These are phyloP conservation scores for Sporisorium scitamineum DNA, from an alignment of 1,284 basidiomycete genomes.

Conservation along the genomic window DNA sequence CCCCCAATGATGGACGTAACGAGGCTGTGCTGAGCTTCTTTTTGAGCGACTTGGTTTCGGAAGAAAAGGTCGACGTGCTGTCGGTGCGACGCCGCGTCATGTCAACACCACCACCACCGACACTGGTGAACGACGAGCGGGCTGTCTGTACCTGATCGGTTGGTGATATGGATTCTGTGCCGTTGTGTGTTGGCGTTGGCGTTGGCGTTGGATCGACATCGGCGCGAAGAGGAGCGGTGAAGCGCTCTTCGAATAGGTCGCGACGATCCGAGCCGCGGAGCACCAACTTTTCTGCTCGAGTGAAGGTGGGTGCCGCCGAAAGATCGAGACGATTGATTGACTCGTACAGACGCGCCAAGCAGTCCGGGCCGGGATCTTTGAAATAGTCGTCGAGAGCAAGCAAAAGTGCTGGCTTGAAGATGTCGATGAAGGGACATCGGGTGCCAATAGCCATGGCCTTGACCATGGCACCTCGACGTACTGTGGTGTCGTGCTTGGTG, in stretches of 20 bases:
- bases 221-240: slow-evolving; percentile 22
- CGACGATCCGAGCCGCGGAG: slow-evolving; percentile 85
- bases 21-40: slow-evolving; percentile 47
- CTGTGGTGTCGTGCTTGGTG: slow-evolving; percentile 90
- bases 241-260: slow-evolving; percentile 87
- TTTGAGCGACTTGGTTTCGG: slow-evolving; percentile 43
- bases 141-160: slow-evolving; percentile 20
- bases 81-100: slow-evolving; percentile 32
- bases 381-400: slow-evolving; percentile 97
- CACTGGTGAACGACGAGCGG: slow-evolving; percentile 12
- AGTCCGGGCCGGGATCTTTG: slow-evolving; percentile 84
- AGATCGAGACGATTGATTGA: slow-evolving; percentile 92
- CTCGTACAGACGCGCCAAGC: slow-evolving; percentile 87
- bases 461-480: slow-evolving; percentile 89
- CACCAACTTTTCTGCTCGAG: slow-evolving; percentile 85
- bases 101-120: slow-evolving; percentile 1
- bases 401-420: slow-evolving; percentile 96
- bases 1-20: slow-evolving; percentile 32
- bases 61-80: slow-evolving; percentile 42
- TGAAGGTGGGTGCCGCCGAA: slow-evolving; percentile 81
- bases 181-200: not conserved
- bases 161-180: slow-evolving; percentile 1
- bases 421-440: slow-evolving; percentile 92
- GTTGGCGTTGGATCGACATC: slow-evolving; percentile 6
- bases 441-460: slow-evolving; percentile 97